Evolutionary conservation across 1,284 basidiomycete genomes (phyloP).

Genomic region (Jaminaea rosea): DNA sequence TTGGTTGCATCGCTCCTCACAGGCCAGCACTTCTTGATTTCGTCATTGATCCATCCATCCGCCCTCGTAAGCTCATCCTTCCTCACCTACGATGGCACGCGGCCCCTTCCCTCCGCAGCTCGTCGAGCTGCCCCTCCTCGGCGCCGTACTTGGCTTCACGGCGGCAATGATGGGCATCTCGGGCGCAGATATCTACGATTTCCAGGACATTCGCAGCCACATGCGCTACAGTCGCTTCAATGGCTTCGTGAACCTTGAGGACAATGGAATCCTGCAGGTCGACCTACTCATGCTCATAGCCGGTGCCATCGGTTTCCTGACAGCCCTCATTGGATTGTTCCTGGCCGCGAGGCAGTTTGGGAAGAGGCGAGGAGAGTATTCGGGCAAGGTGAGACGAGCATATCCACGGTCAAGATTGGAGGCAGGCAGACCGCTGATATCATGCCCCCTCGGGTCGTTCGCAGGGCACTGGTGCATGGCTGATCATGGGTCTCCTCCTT

Average conservation of each 20-base stretch:
- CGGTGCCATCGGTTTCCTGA: conserved; percentile 19
- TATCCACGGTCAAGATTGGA: no score
- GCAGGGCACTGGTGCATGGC: conserved; percentile 27
- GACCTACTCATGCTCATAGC: conserved; percentile 21
- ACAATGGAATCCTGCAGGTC: conserved; percentile 23
- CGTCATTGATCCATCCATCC: no score
- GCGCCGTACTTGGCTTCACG: conserved; percentile 23
- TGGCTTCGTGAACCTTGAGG: conserved; percentile 18
- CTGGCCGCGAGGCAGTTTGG: conserved; percentile 28
- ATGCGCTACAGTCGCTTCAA: neutral
- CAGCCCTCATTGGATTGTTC: conserved; percentile 18
- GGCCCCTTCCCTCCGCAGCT: conserved; percentile 12
- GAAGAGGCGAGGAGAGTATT: conserved; percentile 23
- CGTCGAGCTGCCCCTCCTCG: conserved; percentile 28
- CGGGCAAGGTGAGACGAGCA: no score
- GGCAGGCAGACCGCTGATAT: no score
- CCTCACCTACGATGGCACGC: no score
- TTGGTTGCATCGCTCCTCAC: no score
- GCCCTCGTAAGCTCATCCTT: no score
- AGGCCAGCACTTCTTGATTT: no score
- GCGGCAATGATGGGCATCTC: conserved; percentile 25
- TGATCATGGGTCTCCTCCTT: conserved; percentile 22
- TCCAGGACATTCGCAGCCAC: conserved; percentile 8
- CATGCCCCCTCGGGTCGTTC: no score
- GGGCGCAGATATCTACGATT: conserved; percentile 17